Percentiles rank a stretch among this genome's conserved stretches.
Evolutionary conservation across 305 asterid genomes (phyloP).

Genomic region (Plantago rigida): DNA sequence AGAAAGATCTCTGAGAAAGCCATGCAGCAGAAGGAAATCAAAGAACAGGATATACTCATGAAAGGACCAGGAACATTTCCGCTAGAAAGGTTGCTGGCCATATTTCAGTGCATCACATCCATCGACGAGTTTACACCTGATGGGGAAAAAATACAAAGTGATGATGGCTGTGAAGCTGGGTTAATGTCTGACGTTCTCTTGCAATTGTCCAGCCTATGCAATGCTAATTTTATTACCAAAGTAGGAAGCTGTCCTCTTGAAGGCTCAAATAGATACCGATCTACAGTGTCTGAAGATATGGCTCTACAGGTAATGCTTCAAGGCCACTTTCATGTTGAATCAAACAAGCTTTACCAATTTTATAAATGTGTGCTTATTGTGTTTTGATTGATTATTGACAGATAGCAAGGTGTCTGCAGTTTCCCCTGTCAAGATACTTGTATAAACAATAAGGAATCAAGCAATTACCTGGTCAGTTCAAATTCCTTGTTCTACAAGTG

Average conservation of each 20-base stretch:
- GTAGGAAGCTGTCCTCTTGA: conserved; percentile 87
- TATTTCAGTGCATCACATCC: conserved; percentile 71
- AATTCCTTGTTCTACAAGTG: neutral
- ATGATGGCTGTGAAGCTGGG: conserved; percentile 37
- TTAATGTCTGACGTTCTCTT: conserved; percentile 65
- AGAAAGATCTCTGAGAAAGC: conserved; percentile 75
- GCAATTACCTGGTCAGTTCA: conserved; percentile 8
- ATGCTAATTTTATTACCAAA: conserved; percentile 75
- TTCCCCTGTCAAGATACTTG: conserved; percentile 76
- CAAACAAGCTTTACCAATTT: conserved; percentile 3
- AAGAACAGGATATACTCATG: conserved; percentile 68
- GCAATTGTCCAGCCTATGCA: conserved; percentile 83
- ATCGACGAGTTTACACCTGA: conserved; percentile 49
- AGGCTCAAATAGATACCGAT: conserved; percentile 77
- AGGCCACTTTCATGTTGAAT: neutral
- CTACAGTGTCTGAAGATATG: conserved; percentile 64
- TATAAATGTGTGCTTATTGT: conserved; percentile 24
- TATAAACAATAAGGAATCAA: conserved; percentile 42
- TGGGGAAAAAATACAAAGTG: conserved; percentile 44
- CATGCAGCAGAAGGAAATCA: conserved; percentile 57
- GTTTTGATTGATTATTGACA: conserved; percentile 30
- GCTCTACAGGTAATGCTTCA: conserved; percentile 55
- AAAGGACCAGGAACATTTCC: conserved; percentile 96
- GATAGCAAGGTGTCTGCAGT: conserved; percentile 79
- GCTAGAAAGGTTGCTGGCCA: conserved; percentile 73